Evolutionary conservation across 306 rosid species (phyloP).

Genomic region (Cucurbita moschata): DNA sequence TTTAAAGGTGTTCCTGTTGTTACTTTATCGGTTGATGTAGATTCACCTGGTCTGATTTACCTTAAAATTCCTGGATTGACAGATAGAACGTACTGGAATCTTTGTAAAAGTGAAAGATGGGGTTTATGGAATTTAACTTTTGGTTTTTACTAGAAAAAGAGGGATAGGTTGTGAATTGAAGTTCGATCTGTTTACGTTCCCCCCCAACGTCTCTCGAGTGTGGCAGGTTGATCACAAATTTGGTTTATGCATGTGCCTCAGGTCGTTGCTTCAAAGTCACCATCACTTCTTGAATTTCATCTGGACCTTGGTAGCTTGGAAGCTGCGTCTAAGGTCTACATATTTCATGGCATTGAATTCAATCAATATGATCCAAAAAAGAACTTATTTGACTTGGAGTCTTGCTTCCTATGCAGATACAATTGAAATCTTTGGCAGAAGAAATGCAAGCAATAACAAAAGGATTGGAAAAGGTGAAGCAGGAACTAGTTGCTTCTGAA

Average conservation of each 20-base stretch:
- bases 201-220: neutral
- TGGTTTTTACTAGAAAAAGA: neutral
- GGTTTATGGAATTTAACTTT: neutral
- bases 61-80: neutral
- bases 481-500: conserved; percentile 74
- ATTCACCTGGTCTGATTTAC: neutral
- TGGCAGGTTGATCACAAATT: conserved; percentile 5
- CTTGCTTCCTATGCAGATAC: conserved; percentile 53
- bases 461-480: conserved; percentile 85
- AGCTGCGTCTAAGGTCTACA: conserved; percentile 64
- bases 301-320: conserved; percentile 72
- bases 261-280: conserved; percentile 73
- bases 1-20: neutral
- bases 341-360: conserved; percentile 7
- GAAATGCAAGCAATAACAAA: conserved; percentile 93
- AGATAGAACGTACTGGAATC: neutral
- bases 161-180: neutral
- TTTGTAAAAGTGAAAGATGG: neutral
- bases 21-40: neutral
- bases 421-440: conserved; percentile 96
- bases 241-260: conserved; percentile 22
- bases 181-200: no score
- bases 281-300: conserved; percentile 79
- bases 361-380: neutral
- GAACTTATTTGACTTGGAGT: conserved; percentile 7